Evolutionary conservation across 2,329 filamentous ascomycete genomes (phyloP).

Genomic region (Aspergillaceae sp.): DNA sequence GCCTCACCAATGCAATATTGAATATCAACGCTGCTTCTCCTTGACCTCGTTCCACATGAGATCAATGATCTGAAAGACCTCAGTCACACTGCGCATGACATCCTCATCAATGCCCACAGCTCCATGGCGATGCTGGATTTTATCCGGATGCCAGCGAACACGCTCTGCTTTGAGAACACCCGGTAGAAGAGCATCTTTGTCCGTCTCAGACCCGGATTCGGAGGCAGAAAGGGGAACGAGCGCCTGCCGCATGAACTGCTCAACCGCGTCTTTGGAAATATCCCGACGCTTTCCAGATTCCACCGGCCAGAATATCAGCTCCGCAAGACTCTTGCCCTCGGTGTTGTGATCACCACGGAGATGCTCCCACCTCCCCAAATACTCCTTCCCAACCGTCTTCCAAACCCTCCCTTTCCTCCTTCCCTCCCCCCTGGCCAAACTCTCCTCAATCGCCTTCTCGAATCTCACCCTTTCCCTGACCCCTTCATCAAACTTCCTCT

Average conservation of each 20-base stretch:
- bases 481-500: slow-evolving; percentile 37
- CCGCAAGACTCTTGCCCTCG: slow-evolving; percentile 20
- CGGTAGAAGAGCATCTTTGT: slow-evolving; percentile 29
- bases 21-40: slow-evolving; percentile 10
- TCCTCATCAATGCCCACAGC: slow-evolving; percentile 58
- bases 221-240: slow-evolving; percentile 18
- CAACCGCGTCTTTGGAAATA: slow-evolving; percentile 52
- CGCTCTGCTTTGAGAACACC: slow-evolving; percentile 69
- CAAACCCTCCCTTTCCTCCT: slow-evolving; percentile 41
- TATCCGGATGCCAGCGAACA: slow-evolving; percentile 94
- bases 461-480: slow-evolving; percentile 36
- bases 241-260: slow-evolving; percentile 60
- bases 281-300: slow-evolving; percentile 50
- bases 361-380: slow-evolving; percentile 55
- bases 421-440: slow-evolving; percentile 58
- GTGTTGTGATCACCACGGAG: slow-evolving; percentile 20
- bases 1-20: slow-evolving; percentile 2
- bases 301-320: slow-evolving; percentile 64
- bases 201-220: not conserved
- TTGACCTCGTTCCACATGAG: slow-evolving; percentile 62
- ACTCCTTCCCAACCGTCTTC: slow-evolving; percentile 56
- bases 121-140: slow-evolving; percentile 84
- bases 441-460: slow-evolving; percentile 59
- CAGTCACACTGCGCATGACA: slow-evolving; percentile 71
- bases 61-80: slow-evolving; percentile 87